Conservation (phyloP, 345 rosid genomes). For the Raphanus raphanistrum region DNA sequence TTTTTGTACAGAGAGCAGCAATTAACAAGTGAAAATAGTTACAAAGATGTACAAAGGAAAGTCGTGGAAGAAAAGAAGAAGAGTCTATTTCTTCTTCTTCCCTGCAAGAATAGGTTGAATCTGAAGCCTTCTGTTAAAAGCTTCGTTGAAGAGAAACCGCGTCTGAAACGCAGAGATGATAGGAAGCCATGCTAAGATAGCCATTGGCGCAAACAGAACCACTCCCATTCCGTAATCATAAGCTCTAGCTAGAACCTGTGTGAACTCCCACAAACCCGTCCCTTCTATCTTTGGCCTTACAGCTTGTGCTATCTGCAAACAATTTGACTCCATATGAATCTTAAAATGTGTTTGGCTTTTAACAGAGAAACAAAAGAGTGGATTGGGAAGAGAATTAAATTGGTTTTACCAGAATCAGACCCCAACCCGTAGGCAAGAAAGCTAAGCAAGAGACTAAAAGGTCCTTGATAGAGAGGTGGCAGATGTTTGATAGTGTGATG, state of each 20-base stretch:
- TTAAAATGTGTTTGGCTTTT: neutral
- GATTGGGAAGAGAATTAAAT: neutral
- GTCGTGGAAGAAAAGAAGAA: neutral
- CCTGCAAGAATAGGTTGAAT: conserved; percentile 90
- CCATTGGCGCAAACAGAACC: conserved; percentile 75
- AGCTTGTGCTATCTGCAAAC: conserved; percentile 80
- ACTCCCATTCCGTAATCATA: conserved; percentile 96
- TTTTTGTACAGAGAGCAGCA: conserved; percentile 21
- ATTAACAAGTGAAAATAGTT: conserved; percentile 19
- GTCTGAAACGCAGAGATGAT: conserved; percentile 84
- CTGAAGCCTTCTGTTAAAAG: conserved; percentile 79
- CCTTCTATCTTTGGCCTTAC: conserved; percentile 74
- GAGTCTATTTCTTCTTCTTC: conserved; percentile 53
- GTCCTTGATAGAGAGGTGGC: conserved; percentile 73
- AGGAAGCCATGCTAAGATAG: conserved; percentile 92
- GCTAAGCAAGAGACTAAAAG: conserved; percentile 81
- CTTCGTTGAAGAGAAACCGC: conserved; percentile 87
- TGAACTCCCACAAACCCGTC: conserved; percentile 74
- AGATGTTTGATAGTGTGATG: conserved; percentile 61
- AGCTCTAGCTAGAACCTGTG: conserved; percentile 71
- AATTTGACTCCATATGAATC: neutral
- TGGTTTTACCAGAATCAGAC: conserved; percentile 73
- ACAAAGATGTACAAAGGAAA: conserved; percentile 31
- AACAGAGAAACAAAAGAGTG: neutral
- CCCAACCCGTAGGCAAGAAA: conserved; percentile 96